These are phyloP conservation scores for Cicer yamashitae DNA, from an alignment of 306 rosid genomes.

Conservation along the genomic window DNA sequence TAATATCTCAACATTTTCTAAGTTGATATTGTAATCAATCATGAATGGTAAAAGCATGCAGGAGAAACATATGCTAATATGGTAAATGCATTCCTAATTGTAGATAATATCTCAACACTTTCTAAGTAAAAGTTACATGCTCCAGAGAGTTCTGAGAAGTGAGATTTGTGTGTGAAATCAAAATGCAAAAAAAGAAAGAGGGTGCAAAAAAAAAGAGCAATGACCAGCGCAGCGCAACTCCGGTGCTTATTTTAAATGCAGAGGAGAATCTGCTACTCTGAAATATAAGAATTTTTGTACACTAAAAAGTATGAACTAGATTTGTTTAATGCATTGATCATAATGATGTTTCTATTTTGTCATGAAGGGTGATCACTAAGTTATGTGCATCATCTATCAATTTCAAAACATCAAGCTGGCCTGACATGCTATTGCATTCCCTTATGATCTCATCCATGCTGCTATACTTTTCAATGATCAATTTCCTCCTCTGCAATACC, in stretches of 20 bases:
- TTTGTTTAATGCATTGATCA: slow-evolving; percentile 46
- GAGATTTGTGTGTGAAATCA: slow-evolving; percentile 39
- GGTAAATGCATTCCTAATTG: slow-evolving; percentile 24
- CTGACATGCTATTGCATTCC: slow-evolving; percentile 98
- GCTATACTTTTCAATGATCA: slow-evolving; percentile 89
- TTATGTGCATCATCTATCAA: slow-evolving; percentile 96
- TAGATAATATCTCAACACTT: slow-evolving; percentile 42
- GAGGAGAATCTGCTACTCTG: slow-evolving; percentile 31
- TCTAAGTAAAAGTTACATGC: slow-evolving; percentile 34
- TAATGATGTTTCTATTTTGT: slow-evolving; percentile 76
- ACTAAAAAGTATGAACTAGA: slow-evolving; percentile 39
- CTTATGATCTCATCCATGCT: slow-evolving; percentile 98
- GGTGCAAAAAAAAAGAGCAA: slow-evolving; percentile 14
- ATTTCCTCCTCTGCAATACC: slow-evolving; percentile 87
- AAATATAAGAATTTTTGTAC: slow-evolving; percentile 17
- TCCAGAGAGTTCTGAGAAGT: slow-evolving; percentile 4
- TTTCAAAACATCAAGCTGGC: slow-evolving; percentile 96
- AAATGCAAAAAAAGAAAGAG: not conserved
- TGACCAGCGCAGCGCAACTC: not conserved
- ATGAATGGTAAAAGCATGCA: too few species aligned
- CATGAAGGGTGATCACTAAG: slow-evolving; percentile 91
- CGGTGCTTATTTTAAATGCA: slow-evolving; percentile 35
- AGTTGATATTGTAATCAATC: too few species aligned
- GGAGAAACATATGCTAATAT: too few species aligned
- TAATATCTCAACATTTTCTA: too few species aligned